Evolutionary conservation across 148 eudicot species (phyloP).

Genomic region (Fagopyrum esculentum): DNA sequence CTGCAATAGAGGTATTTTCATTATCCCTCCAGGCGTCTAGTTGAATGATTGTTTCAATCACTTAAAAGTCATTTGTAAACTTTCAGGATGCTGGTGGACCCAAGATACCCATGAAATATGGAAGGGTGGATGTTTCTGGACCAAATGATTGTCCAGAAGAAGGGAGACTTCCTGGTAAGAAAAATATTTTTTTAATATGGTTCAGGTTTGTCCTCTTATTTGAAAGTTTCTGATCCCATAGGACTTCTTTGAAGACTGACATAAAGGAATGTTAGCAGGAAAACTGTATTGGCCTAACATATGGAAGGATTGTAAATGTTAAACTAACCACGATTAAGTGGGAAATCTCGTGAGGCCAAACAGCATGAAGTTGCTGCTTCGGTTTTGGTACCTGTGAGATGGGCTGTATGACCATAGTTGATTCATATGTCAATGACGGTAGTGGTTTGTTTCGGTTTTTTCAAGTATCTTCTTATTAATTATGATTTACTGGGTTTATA

Average conservation of each 20-base stretch:
- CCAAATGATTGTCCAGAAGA: conserved; percentile 97
- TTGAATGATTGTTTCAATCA: conserved; percentile 3
- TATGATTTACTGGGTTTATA: background rate
- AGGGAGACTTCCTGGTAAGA: conserved; percentile 94
- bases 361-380: background rate
- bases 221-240: background rate
- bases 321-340: background rate
- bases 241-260: background rate
- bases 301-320: background rate
- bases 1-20: conserved; percentile 79
- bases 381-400: background rate
- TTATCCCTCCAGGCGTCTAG: background rate
- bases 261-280: background rate
- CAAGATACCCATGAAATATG: conserved; percentile 89
- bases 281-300: background rate
- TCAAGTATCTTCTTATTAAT: background rate
- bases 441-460: background rate
- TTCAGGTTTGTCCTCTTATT: background rate
- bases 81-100: conserved; percentile 98
- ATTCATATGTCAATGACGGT: background rate
- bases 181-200: background rate
- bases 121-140: conserved; percentile 79
- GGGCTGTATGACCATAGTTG: background rate
- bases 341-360: background rate
- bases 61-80: conserved; percentile 13